Evolutionary conservation across 2,329 filamentous ascomycete genomes (phyloP).

Genomic region (Clathrospora elynae): DNA sequence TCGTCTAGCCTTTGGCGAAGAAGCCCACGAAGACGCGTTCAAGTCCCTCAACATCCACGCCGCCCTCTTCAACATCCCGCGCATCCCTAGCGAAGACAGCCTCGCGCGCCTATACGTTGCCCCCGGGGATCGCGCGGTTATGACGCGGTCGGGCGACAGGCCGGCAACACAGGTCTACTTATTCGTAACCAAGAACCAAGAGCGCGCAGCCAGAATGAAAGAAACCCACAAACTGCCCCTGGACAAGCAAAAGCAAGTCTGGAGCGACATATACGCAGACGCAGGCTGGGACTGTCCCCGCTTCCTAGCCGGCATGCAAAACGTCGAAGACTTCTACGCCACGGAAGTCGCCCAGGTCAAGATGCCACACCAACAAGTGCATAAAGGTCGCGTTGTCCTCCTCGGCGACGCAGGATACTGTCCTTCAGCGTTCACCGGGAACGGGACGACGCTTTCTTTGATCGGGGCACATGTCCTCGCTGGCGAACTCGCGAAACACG

Average conservation of each 20-base stretch:
- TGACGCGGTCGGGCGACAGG: slow-evolving; percentile 28
- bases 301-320: slow-evolving; percentile 50
- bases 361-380: slow-evolving; percentile 47
- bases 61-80: slow-evolving; percentile 34
- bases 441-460: slow-evolving; percentile 42
- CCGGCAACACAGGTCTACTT: slow-evolving; percentile 30
- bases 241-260: slow-evolving; percentile 50
- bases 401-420: slow-evolving; percentile 58
- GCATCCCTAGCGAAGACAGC: slow-evolving; percentile 20
- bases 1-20: slow-evolving; percentile 26
- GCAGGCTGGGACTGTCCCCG: slow-evolving; percentile 54
- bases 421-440: slow-evolving; percentile 29
- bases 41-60: slow-evolving; percentile 25
- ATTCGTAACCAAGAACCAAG: slow-evolving; percentile 22
- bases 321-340: slow-evolving; percentile 55
- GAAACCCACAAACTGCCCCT: slow-evolving; percentile 35
- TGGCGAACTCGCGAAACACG: slow-evolving; percentile 35
- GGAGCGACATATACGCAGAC: slow-evolving; percentile 38
- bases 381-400: slow-evolving; percentile 55
- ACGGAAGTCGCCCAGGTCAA: slow-evolving; percentile 54
- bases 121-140: slow-evolving; percentile 17
- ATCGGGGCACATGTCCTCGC: slow-evolving; percentile 49
- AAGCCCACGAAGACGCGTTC: slow-evolving; percentile 19
- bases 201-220: slow-evolving; percentile 6
- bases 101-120: slow-evolving; percentile 17